A percentile compares a stretch with the other conserved stretches of the same genome.
These are phyloP conservation scores for Euphrasia confusa DNA, from an alignment of 257 asterid genomes.

Conservation along the genomic window DNA sequence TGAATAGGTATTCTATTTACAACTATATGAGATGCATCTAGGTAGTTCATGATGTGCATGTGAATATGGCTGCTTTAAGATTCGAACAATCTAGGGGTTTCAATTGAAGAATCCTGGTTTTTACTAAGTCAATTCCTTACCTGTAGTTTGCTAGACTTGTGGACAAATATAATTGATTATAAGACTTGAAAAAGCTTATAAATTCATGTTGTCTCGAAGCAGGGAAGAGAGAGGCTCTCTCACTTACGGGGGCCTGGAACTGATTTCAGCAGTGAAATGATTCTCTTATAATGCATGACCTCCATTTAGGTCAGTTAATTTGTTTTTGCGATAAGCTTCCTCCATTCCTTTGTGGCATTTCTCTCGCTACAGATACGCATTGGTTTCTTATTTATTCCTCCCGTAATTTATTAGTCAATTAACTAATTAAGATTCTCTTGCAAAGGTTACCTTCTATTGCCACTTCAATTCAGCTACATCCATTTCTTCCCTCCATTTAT, in stretches of 20 bases:
- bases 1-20: constrained; percentile 23
- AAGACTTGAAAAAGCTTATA: constrained; percentile 60
- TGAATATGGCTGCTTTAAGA: neutral
- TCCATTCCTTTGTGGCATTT: constrained; percentile 60
- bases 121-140: constrained; percentile 54
- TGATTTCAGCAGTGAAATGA: constrained; percentile 82
- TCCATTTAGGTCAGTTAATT: constrained; percentile 79
- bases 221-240: constrained; percentile 96
- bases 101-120: constrained; percentile 42
- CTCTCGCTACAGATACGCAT: constrained; percentile 50
- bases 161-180: constrained; percentile 41
- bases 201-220: constrained; percentile 76
- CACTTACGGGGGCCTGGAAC: constrained; percentile 92
- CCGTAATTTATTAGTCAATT: constrained; percentile 18
- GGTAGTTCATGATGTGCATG: constrained; percentile 32
- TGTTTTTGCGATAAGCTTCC: constrained; percentile 49
- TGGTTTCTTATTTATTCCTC: constrained; percentile 34
- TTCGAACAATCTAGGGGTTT: neutral
- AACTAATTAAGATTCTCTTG: constrained; percentile 32
- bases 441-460: constrained; percentile 34
- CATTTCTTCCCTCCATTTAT: constrained; percentile 21
- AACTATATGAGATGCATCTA: constrained; percentile 30
- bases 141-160: constrained; percentile 48
- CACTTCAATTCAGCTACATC: constrained; percentile 30
- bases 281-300: constrained; percentile 83